phyloP scores from a whole-genome alignment of 441 rosid genomes.

The Adansonia rubrostipa region DNA sequence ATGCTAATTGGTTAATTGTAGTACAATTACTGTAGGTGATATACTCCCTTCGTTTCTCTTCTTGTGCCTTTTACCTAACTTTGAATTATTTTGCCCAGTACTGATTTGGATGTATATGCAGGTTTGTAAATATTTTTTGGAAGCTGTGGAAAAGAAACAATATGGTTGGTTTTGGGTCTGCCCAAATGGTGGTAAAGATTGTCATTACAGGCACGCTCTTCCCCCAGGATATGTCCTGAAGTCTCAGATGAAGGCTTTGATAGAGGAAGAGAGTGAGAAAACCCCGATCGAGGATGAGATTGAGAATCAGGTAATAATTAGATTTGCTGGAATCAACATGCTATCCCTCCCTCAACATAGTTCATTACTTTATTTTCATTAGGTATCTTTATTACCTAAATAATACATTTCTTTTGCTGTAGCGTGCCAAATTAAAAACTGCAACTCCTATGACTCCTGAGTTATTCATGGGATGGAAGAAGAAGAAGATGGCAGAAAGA shows the following conservation, averaged over 20 bases:
- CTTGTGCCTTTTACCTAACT: neutral
- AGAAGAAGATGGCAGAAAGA: slow-evolving; percentile 78
- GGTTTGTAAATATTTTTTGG: slow-evolving; percentile 96
- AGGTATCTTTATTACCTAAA: neutral
- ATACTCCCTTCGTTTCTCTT: neutral
- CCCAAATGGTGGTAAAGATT: slow-evolving; percentile 83
- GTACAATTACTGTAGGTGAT: too few relatives aligned
- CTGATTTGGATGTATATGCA: neutral
- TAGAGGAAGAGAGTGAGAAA: slow-evolving; percentile 83
- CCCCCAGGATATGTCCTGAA: slow-evolving; percentile 92
- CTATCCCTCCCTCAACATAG: neutral
- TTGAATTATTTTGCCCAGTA: neutral
- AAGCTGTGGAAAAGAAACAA: slow-evolving; percentile 58
- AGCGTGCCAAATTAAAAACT: slow-evolving; percentile 75
- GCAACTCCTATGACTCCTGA: slow-evolving; percentile 90
- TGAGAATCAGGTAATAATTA: slow-evolving; percentile 72
- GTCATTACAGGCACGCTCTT: slow-evolving; percentile 96
- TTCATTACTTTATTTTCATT: neutral
- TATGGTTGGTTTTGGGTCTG: slow-evolving; percentile 96
- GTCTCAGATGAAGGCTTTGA: slow-evolving; percentile 94
- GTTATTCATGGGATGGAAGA: slow-evolving; percentile 89
- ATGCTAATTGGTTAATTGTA: too few relatives aligned
- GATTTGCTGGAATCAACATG: neutral
- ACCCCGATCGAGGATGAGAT: slow-evolving; percentile 34
- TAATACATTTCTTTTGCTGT: slow-evolving; percentile 21